Evolutionary conservation across 345 rosid species (phyloP).

Genomic region (Bretschneidera sinensis): DNA sequence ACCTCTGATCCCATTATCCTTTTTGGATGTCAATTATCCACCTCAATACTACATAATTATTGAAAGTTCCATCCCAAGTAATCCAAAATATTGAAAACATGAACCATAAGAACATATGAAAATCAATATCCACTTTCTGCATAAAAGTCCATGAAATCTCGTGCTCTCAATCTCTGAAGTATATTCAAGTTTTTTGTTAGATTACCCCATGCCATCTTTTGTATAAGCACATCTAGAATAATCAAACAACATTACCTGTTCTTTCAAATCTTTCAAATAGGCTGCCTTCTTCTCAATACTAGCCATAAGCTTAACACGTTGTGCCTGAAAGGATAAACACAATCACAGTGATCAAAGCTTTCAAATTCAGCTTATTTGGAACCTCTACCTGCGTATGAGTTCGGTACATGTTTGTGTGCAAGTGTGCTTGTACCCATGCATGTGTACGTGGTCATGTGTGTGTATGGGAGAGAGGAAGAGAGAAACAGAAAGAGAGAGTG

Average conservation of each 20-base stretch:
- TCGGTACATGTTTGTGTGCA: too few species aligned
- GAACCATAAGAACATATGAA: too few species aligned
- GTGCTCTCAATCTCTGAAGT: neutral
- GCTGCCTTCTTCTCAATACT: constrained; percentile 36
- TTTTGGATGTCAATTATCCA: neutral
- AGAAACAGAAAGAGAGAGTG: neutral
- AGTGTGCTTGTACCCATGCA: neutral
- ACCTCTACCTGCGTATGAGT: neutral
- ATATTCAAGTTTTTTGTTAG: neutral
- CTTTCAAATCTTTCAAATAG: constrained; percentile 40
- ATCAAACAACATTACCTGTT: constrained; percentile 23
- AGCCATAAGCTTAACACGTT: constrained; percentile 17
- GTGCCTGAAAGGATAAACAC: constrained; percentile 20
- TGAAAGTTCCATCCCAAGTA: too few species aligned
- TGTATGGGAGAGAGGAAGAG: neutral
- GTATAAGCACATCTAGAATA: neutral
- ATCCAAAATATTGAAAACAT: too few species aligned
- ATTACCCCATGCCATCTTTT: neutral
- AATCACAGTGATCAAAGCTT: neutral
- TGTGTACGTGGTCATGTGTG: neutral
- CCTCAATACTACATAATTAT: too few species aligned
- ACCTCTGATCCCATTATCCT: too few species aligned
- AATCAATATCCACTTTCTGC: too few species aligned
- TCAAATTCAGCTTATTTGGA: neutral
- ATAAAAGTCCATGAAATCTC: too few species aligned